Conservation (phyloP, 345 rosid species). For the Heritiera littoralis region DNA sequence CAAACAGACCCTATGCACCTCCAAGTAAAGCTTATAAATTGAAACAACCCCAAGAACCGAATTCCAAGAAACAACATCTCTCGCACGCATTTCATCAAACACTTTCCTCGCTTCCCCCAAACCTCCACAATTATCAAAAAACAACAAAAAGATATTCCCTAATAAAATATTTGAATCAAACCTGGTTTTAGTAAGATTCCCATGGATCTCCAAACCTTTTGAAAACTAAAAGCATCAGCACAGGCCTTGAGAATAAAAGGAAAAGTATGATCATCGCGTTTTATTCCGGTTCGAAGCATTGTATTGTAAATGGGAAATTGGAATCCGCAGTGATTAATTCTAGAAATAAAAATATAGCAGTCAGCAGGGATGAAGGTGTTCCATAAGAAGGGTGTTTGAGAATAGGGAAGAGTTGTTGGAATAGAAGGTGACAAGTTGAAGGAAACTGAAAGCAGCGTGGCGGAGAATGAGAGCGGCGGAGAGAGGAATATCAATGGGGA, state of each 20-base stretch:
- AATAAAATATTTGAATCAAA: conserved; percentile 41
- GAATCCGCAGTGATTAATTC: conserved; percentile 25
- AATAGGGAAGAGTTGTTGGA: conserved; percentile 36
- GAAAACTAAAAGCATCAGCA: conserved; percentile 36
- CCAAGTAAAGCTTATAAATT: conserved; percentile 25
- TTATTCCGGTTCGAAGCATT: conserved; percentile 40
- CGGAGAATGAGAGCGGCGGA: conserved; percentile 52
- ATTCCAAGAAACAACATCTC: conserved; percentile 49
- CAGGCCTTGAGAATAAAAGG: conserved; percentile 48
- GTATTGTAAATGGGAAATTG: conserved; percentile 38
- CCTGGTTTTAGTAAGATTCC: conserved; percentile 49
- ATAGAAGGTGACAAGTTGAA: conserved; percentile 29
- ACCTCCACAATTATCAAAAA: conserved; percentile 36
- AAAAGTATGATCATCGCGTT: conserved; percentile 48
- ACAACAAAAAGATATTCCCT: conserved; percentile 44
- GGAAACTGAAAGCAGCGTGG: conserved; percentile 39
- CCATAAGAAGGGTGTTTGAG: conserved; percentile 49
- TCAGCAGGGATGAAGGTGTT: conserved; percentile 45
- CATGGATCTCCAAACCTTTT: conserved; percentile 65
- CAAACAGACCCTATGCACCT: too few species aligned
- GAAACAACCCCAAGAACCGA: conserved; percentile 41
- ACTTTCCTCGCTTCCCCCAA: conserved; percentile 28
- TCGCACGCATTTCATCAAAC: conserved; percentile 55
- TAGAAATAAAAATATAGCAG: conserved; percentile 22
- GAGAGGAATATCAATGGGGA: conserved; percentile 34